Percentiles rank a stretch among this genome's conserved stretches.
These are phyloP conservation scores for Globisporangium uncinulatum DNA, from an alignment of 352 stramenopile genomes.

Conservation along the genomic window DNA sequence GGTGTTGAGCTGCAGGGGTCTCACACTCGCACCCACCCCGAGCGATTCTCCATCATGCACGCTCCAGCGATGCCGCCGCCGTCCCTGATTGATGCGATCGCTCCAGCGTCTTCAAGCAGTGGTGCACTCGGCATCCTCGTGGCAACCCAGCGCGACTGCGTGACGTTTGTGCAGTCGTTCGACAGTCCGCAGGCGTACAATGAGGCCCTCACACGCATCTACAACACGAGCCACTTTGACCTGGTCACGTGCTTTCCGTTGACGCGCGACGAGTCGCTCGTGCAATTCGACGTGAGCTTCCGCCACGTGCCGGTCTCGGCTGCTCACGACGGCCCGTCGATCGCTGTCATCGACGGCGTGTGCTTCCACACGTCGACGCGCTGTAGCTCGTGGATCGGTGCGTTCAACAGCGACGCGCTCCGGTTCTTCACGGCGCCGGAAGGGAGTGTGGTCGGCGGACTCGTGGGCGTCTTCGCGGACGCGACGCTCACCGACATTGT, in stretches of 20 bases:
- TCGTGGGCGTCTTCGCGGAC: conserved; percentile 21
- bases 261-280: conserved; percentile 23
- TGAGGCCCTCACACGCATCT: conserved; percentile 21
- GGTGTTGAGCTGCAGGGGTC: not conserved
- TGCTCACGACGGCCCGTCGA: not conserved
- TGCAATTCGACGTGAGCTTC: conserved; percentile 46
- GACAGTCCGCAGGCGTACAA: conserved; percentile 23
- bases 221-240: conserved; percentile 10
- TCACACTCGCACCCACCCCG: not conserved
- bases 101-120: not conserved
- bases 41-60: conserved; percentile 11
- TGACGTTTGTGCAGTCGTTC: conserved; percentile 28
- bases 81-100: too few species aligned
- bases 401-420: conserved; percentile 25
- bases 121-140: conserved; percentile 18
- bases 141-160: conserved; percentile 8
- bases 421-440: conserved; percentile 38
- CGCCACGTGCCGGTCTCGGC: not conserved
- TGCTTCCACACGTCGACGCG: conserved; percentile 54
- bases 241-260: conserved; percentile 30
- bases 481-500: conserved; percentile 32
- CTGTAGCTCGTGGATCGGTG: conserved; percentile 55
- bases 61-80: not conserved
- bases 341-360: conserved; percentile 32
- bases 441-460: conserved; percentile 20